Evolutionary conservation across 352 stramenopile species (phyloP).

Genomic region (Globisporangium solare): DNA sequence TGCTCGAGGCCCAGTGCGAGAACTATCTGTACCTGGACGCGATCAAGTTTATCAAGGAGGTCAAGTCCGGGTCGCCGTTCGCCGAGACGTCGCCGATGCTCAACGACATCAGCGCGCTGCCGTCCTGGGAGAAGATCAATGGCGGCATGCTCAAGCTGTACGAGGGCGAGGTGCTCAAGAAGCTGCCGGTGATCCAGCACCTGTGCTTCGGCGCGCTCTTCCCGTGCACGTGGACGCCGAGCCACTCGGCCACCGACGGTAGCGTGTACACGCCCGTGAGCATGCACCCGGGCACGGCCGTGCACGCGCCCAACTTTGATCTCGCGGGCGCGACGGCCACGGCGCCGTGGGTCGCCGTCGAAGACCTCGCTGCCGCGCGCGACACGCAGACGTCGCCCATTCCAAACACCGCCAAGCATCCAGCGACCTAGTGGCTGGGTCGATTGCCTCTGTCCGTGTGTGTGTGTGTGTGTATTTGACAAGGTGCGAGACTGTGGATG

Average conservation of each 20-base stretch:
- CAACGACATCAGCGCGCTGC: conserved; percentile 88
- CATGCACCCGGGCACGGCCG: conserved; percentile 49
- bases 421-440: too few species aligned
- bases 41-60: conserved; percentile 89
- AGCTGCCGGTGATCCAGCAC: conserved; percentile 98
- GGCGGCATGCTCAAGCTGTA: conserved; percentile 89
- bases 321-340: conserved; percentile 50
- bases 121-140: conserved; percentile 91
- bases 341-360: conserved; percentile 63
- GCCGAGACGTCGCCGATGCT: conserved; percentile 93
- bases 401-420: conserved; percentile 5
- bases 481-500: neutral
- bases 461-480: neutral
- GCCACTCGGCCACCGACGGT: conserved; percentile 38
- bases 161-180: conserved; percentile 97
- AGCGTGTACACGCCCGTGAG: conserved; percentile 22
- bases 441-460: neutral
- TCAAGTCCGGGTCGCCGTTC: conserved; percentile 90
- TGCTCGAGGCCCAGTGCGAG: conserved; percentile 51
- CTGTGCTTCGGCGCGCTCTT: conserved; percentile 96
- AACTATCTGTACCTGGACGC: conserved; percentile 93
- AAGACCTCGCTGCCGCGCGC: conserved; percentile 34
- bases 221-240: conserved; percentile 74
- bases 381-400: conserved; percentile 55
- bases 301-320: conserved; percentile 69